These are phyloP conservation scores for Colletotrichum brevisporum DNA, from an alignment of 2,329 filamentous ascomycete genomes.

Conservation along the genomic window DNA sequence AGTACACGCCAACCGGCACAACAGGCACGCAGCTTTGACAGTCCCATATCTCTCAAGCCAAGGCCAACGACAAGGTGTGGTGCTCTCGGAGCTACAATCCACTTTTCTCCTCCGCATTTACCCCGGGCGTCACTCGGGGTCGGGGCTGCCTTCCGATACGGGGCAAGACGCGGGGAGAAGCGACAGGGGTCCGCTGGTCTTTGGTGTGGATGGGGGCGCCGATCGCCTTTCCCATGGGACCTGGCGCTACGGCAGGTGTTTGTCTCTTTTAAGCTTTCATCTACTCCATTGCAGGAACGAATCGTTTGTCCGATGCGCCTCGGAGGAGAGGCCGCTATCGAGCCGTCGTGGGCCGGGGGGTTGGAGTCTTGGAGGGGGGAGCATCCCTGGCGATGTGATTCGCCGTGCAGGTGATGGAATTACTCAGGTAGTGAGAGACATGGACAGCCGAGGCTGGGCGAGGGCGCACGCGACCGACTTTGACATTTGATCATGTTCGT, in stretches of 20 bases:
- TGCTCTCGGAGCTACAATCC: background rate
- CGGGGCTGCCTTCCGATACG: slow-evolving; percentile 33
- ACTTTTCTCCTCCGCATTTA: slow-evolving; percentile 25
- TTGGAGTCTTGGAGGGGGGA: background rate
- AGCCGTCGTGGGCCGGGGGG: background rate
- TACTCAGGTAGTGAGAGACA: background rate
- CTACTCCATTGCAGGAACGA: background rate
- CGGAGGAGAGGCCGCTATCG: slow-evolving; percentile 7
- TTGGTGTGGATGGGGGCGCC: slow-evolving; percentile 6
- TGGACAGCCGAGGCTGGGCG: slow-evolving; percentile 17
- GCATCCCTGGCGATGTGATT: slow-evolving; percentile 29
- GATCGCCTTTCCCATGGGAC: slow-evolving; percentile 17
- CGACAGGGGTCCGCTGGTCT: slow-evolving; percentile 27
- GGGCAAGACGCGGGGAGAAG: slow-evolving; percentile 37
- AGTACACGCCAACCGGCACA: too few relatives aligned
- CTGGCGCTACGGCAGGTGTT: slow-evolving; percentile 33
- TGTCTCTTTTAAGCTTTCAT: slow-evolving; percentile 20
- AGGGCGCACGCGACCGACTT: slow-evolving; percentile 1
- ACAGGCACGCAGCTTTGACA: background rate
- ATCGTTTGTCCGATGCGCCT: slow-evolving; percentile 23
- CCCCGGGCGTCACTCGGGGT: slow-evolving; percentile 15
- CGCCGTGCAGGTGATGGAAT: slow-evolving; percentile 23
- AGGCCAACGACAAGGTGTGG: background rate
- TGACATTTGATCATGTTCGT: slow-evolving; percentile 12
- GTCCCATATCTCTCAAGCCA: slow-evolving; percentile 11